A percentile compares a stretch with the other conserved stretches of the same genome.
phyloP scores from a whole-genome alignment of 768 basidiomycete genomes.

The Gyrodon lividus region DNA sequence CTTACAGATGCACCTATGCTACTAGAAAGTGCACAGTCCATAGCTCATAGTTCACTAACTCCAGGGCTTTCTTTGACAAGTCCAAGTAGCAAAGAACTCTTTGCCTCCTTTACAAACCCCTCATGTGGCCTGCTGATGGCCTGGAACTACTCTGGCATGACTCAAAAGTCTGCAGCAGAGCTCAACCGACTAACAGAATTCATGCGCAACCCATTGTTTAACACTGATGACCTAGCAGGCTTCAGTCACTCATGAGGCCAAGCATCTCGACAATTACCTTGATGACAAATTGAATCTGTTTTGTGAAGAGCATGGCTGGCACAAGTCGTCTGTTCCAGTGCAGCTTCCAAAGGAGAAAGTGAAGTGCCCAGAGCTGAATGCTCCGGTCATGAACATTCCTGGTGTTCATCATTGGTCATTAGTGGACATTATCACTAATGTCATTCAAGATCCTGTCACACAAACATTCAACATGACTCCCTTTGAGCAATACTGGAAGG shows the following conservation, averaged over 20 bases:
- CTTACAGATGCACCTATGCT: not conserved
- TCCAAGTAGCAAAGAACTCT: not conserved
- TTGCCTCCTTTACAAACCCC: slow-evolving; percentile 17
- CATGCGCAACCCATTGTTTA: slow-evolving; percentile 20
- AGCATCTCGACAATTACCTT: not conserved
- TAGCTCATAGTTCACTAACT: not conserved
- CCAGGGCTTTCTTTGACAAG: not conserved
- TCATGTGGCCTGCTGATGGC: slow-evolving; percentile 27
- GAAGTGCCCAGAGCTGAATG: not conserved
- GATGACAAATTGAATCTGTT: not conserved
- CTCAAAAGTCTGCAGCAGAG: slow-evolving; percentile 24
- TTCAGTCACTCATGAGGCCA: slow-evolving; percentile 12
- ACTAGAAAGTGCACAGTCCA: not conserved
- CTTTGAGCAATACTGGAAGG: not conserved
- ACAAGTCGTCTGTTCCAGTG: not conserved
- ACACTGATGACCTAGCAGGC: slow-evolving; percentile 12
- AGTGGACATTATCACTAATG: not conserved
- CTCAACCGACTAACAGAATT: slow-evolving; percentile 27
- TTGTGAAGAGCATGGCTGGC: slow-evolving; percentile 1
- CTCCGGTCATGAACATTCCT: not conserved
- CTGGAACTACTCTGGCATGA: slow-evolving; percentile 31
- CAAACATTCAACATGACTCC: slow-evolving; percentile 3
- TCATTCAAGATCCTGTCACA: not conserved
- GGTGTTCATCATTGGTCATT: not conserved
- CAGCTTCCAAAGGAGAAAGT: slow-evolving; percentile 1